Evolutionary conservation across 371 early-diverging fungal genomes (phyloP), one percentile per base, ranked within the genome.

Genomic region (Lichtheimia corymbifera): DNA sequence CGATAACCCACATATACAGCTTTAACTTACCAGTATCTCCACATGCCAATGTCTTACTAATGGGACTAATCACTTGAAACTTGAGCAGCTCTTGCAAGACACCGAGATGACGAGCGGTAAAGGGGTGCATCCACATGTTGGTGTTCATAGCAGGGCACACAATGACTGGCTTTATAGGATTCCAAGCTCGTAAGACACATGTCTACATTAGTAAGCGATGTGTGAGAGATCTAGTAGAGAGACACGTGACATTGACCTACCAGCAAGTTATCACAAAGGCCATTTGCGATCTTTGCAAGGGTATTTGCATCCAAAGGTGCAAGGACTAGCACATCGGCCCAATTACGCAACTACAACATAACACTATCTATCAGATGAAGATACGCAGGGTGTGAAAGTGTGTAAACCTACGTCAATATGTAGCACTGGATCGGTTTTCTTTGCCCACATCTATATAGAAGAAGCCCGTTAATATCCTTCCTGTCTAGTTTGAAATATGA

Each of bases 91-190:
- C 66, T 42, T 65, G 66, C 18, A 94, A 63, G 2, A 79, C 63
- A 0, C 66, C 61, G 27, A 96, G 65, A 68, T 97, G 97, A 30
- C 66, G 73, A 6, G 66, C 67, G 0, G 99, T 98, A 22, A 95
- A 84, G 17, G 94, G 97, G 74, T 98, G 96, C 27, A 88, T 78
- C 93, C 94, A 98, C 98, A 98, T 97, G 74, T 88, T 83, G 11
- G 97, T 96, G 67, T 98, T 98, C 98, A 97, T 98, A 5, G 98
- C 98, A 5, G 99, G 99, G 58, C 91, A 92, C 5, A 91, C 84
- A 17, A 96, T 53, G 12, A 71, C 93, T 58, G 49, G 92, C 85
- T 85, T 84, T 0, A 42, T 58, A 40, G 76, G 71, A 65, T 95
- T 91, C 97, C 97, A 97, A 1, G 98, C 98, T 4, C 98, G 73